Conservation (phyloP, 768 basidiomycete species). For the Podaxis carcinomalis region DNA sequence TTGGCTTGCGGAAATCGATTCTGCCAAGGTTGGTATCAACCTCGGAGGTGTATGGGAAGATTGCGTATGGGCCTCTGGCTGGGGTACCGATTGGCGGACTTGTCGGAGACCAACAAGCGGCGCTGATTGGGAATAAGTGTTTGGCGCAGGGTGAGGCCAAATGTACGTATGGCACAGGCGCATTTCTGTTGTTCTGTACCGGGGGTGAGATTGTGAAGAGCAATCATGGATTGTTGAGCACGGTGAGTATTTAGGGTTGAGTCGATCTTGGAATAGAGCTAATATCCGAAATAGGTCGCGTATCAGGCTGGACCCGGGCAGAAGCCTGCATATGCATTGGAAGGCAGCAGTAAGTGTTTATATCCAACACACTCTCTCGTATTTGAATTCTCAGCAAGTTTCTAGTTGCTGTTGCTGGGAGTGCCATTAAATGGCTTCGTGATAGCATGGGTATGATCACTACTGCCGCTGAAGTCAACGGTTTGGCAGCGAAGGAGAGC, state of each 20-base stretch:
- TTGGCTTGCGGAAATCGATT: slow-evolving; percentile 70
- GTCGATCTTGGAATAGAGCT: slow-evolving; percentile 2
- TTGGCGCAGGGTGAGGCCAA: slow-evolving; percentile 89
- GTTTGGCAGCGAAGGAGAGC: slow-evolving; percentile 68
- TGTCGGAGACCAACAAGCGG: slow-evolving; percentile 98
- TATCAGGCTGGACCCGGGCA: slow-evolving; percentile 80
- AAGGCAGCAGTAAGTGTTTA: slow-evolving; percentile 76
- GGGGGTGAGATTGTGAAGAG: slow-evolving; percentile 84
- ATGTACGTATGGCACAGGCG: slow-evolving; percentile 97
- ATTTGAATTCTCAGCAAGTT: not conserved
- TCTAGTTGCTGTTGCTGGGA: slow-evolving; percentile 88
- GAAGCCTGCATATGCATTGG: slow-evolving; percentile 87
- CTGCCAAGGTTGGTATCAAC: slow-evolving; percentile 88
- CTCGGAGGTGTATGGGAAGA: slow-evolving; percentile 86
- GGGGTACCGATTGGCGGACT: slow-evolving; percentile 88
- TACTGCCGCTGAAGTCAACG: slow-evolving; percentile 80
- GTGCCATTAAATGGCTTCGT: slow-evolving; percentile 94
- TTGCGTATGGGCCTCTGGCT: slow-evolving; percentile 59
- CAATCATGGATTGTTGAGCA: slow-evolving; percentile 82
- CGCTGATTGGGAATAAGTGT: slow-evolving; percentile 95
- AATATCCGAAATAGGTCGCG: slow-evolving; percentile 53
- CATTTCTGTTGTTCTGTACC: slow-evolving; percentile 94
- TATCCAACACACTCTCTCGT: not conserved
- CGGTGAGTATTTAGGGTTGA: slow-evolving; percentile 43
- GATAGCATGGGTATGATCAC: slow-evolving; percentile 86